Evolutionary conservation across 2,329 filamentous ascomycete species (phyloP).

Genomic region (Penicillium corylophilum): DNA sequence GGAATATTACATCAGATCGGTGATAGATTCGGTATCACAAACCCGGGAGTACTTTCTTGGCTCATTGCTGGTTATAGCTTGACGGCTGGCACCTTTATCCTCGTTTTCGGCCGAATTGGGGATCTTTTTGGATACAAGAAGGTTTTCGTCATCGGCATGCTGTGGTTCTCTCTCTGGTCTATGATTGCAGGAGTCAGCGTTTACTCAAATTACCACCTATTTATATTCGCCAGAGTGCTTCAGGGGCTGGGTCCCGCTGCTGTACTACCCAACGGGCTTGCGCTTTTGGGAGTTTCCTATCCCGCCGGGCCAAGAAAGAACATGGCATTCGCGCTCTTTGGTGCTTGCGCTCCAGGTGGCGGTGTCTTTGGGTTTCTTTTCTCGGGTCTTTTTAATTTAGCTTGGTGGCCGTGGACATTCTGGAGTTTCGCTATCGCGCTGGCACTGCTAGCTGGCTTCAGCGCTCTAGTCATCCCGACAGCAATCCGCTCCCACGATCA

Average conservation of each 20-base stretch:
- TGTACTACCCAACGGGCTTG: conserved; percentile 63
- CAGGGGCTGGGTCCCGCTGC: conserved; percentile 60
- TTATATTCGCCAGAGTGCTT: conserved; percentile 48
- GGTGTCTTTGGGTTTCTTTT: neutral
- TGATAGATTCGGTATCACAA: too few species aligned
- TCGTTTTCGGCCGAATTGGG: conserved; percentile 31
- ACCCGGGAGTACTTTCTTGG: neutral
- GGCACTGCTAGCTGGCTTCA: too few species aligned
- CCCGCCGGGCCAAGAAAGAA: conserved; percentile 37
- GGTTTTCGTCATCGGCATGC: conserved; percentile 30
- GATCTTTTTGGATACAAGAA: conserved; percentile 33
- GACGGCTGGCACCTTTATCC: conserved; percentile 35
- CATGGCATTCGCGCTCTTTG: neutral
- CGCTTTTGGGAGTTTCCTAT: conserved; percentile 48
- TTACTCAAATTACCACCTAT: conserved; percentile 42
- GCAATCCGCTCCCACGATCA: too few species aligned
- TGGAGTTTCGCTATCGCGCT: neutral
- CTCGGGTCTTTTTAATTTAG: neutral
- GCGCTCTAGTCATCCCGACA: too few species aligned
- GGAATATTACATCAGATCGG: too few species aligned
- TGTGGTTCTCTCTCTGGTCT: conserved; percentile 31
- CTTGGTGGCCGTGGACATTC: neutral
- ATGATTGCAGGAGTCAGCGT: conserved; percentile 31
- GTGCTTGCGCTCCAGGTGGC: neutral
- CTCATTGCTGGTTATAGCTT: conserved; percentile 52